Conservation (phyloP, 2,329 filamentous ascomycete genomes). For the Hypoxylon sp. region DNA sequence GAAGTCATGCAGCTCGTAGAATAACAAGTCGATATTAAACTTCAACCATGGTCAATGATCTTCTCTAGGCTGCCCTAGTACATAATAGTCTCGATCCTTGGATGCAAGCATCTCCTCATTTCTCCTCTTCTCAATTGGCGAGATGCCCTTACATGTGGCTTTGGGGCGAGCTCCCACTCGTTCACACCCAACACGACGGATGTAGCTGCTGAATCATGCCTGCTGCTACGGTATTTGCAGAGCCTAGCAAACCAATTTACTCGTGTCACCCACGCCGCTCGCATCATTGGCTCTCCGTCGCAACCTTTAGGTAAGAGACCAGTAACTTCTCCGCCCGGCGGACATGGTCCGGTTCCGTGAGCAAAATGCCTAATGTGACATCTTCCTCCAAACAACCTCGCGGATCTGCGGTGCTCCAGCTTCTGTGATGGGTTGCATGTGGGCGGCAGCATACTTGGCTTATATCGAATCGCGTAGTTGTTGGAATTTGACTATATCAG, state of each 20-base stretch:
- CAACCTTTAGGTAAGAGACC: constrained; percentile 28
- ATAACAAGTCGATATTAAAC: constrained; percentile 13
- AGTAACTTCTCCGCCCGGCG: constrained; percentile 30
- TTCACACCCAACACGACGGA: constrained; percentile 3
- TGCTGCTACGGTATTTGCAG: constrained; percentile 20
- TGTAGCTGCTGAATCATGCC: constrained; percentile 30
- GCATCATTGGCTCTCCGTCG: constrained; percentile 27
- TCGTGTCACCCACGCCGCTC: constrained; percentile 33
- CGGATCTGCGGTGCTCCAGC: constrained; percentile 12
- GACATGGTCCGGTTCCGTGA: constrained; percentile 12
- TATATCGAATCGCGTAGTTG: neutral
- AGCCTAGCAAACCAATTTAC: constrained; percentile 32
- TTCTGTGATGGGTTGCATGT: neutral
- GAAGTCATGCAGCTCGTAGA: constrained; percentile 8
- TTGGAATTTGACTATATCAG: neutral
- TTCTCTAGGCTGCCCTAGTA: constrained; percentile 1
- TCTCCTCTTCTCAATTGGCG: constrained; percentile 14
- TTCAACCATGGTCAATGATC: constrained; percentile 9
- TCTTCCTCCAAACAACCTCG: constrained; percentile 9
- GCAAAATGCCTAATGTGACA: constrained; percentile 17
- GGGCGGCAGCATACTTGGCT: neutral
- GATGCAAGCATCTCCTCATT: constrained; percentile 24
- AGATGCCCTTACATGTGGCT: constrained; percentile 29
- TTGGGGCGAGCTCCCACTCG: constrained; percentile 23
- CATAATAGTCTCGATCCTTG: constrained; percentile 7